Evolutionary conservation across 768 basidiomycete genomes (phyloP).

Genomic region (Termitomyces sp.): DNA sequence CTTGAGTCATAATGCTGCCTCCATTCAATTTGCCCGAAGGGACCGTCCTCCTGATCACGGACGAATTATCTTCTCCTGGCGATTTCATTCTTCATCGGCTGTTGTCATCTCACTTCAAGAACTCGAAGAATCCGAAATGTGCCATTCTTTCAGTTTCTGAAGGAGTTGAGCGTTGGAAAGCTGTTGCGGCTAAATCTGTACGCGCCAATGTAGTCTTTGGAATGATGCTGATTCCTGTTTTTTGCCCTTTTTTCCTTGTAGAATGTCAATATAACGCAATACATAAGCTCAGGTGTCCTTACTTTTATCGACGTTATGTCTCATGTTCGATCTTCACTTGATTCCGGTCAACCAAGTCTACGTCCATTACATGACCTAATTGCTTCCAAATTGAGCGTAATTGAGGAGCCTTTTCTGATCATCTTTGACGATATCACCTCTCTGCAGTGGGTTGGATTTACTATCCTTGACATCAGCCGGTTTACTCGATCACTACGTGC

Average conservation of each 20-base stretch:
- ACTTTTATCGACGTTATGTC: slow-evolving; percentile 50
- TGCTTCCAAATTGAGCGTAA: slow-evolving; percentile 18
- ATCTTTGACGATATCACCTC: slow-evolving; percentile 68
- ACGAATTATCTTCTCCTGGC: slow-evolving; percentile 64
- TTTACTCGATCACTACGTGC: slow-evolving; percentile 58
- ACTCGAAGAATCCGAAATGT: slow-evolving; percentile 25
- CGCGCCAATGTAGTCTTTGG: slow-evolving; percentile 17
- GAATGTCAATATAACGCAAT: slow-evolving; percentile 35
- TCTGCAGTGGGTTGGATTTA: slow-evolving; percentile 68
- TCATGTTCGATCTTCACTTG: slow-evolving; percentile 22
- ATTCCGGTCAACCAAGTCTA: slow-evolving; percentile 20
- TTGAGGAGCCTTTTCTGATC: slow-evolving; percentile 31
- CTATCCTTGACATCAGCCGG: slow-evolving; percentile 43
- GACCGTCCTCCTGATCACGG: slow-evolving; percentile 59
- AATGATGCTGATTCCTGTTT: background rate
- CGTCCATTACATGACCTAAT: slow-evolving; percentile 32
- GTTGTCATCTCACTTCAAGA: slow-evolving; percentile 49
- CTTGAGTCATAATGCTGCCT: slow-evolving; percentile 34
- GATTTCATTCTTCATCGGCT: slow-evolving; percentile 66
- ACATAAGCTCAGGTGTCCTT: slow-evolving; percentile 34
- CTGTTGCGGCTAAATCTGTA: slow-evolving; percentile 60
- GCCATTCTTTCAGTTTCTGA: slow-evolving; percentile 58
- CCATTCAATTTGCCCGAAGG: slow-evolving; percentile 49
- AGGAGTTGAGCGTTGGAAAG: slow-evolving; percentile 54
- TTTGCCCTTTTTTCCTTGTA: slow-evolving; percentile 18